These are phyloP conservation scores for Tilletia horrida DNA, from an alignment of 1,284 basidiomycete species.

Conservation along the genomic window DNA sequence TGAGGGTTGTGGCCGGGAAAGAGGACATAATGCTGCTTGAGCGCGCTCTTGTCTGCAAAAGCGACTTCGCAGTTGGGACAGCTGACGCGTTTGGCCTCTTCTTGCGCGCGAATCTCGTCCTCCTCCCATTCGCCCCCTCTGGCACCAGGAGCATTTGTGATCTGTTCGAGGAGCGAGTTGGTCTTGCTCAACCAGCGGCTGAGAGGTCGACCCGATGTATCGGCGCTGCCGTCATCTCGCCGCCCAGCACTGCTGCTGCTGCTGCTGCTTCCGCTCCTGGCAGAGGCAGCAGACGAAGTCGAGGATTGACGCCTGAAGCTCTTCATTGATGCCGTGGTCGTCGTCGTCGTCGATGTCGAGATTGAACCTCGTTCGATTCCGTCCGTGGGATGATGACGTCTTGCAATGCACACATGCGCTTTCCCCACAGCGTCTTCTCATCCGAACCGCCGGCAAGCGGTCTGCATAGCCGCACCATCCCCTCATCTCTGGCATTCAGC, in stretches of 20 bases:
- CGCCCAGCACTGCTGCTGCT: not conserved
- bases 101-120: not conserved
- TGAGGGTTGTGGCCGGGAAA: constrained; percentile 1
- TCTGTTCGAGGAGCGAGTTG: constrained; percentile 13
- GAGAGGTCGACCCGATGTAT: not conserved
- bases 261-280: not conserved
- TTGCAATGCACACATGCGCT: no score
- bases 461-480: no score
- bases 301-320: not conserved
- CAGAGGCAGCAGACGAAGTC: not conserved
- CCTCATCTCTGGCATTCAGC: no score
- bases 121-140: not conserved
- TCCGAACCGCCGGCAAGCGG: no score
- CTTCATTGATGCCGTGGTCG: not conserved
- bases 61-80: constrained; percentile 7
- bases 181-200: constrained; percentile 15
- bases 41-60: constrained; percentile 1
- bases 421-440: no score
- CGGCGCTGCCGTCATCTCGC: not conserved
- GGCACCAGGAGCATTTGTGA: constrained; percentile 15
- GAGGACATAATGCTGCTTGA: constrained; percentile 16
- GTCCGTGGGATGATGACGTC: not conserved
- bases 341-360: not conserved
- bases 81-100: constrained; percentile 7
- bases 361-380: not conserved